These are phyloP conservation scores for Lactarius sanguifluus DNA, from an alignment of 768 basidiomycete species.

Conservation along the genomic window DNA sequence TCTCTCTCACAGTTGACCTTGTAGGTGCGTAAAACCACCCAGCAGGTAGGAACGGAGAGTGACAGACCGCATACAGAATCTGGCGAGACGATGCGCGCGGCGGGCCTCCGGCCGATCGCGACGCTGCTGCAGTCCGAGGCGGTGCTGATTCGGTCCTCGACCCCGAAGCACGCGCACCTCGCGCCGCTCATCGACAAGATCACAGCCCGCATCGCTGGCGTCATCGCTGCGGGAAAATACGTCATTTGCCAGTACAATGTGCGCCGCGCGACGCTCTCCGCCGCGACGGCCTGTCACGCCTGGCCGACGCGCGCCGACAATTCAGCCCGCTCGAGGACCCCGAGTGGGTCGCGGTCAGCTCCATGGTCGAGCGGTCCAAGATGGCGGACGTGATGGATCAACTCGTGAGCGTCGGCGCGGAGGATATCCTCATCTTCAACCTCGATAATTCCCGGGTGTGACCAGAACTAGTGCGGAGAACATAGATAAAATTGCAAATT, in stretches of 20 bases:
- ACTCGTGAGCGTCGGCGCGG: conserved; percentile 77
- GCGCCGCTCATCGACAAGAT: conserved; percentile 72
- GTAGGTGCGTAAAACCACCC: conserved; percentile 61
- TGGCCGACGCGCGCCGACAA: conserved; percentile 84
- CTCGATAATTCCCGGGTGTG: conserved; percentile 93
- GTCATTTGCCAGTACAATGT: conserved; percentile 94
- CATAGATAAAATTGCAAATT: conserved; percentile 8
- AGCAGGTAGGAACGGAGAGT: no score
- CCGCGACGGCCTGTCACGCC: conserved; percentile 75
- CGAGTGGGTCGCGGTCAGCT: conserved; percentile 88
- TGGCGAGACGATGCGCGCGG: conserved; percentile 99
- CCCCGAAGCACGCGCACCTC: conserved; percentile 61
- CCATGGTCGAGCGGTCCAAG: conserved; percentile 85
- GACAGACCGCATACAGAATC: conserved; percentile 48
- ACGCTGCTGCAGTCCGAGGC: conserved; percentile 87
- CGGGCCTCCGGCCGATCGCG: conserved; percentile 89
- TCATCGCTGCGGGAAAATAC: conserved; percentile 83
- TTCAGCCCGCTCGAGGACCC: conserved; percentile 83
- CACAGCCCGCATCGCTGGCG: conserved; percentile 86
- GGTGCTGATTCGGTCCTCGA: conserved; percentile 82
- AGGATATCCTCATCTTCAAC: conserved; percentile 87
- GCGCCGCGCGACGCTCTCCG: conserved; percentile 56
- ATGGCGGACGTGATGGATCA: conserved; percentile 87
- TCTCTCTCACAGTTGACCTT: conserved; percentile 71
- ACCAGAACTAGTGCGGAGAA: neutral